Percentiles rank a stretch among this genome's conserved stretches.
Evolutionary conservation across 208 protist species (phyloP).

Genomic region (Plasmodiophora brassicae): DNA sequence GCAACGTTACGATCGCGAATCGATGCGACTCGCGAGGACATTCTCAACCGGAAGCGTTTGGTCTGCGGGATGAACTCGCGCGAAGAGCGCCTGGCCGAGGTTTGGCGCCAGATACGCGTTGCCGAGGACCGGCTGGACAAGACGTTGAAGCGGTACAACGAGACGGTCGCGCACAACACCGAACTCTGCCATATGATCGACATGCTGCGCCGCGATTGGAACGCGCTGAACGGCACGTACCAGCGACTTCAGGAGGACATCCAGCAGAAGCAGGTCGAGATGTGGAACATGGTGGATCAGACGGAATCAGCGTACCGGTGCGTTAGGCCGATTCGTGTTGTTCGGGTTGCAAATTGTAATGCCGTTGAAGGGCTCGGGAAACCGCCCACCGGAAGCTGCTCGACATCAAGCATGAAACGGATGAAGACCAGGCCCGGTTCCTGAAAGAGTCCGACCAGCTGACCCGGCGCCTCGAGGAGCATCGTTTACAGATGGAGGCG

Average conservation of each 20-base stretch:
- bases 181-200: background rate
- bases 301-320: background rate
- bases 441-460: background rate
- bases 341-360: too few species aligned
- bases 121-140: slow-evolving; percentile 5
- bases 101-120: background rate
- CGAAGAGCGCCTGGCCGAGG: background rate
- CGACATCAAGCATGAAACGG: slow-evolving; percentile 4
- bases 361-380: background rate
- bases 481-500: background rate
- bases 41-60: background rate
- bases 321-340: too few species aligned
- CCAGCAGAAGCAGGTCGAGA: background rate
- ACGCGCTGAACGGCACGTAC: background rate
- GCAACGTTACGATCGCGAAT: background rate
- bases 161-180: background rate
- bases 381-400: background rate
- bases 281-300: background rate
- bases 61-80: background rate
- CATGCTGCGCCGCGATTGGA: background rate
- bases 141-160: slow-evolving; percentile 17
- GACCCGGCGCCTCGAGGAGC: background rate
- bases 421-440: background rate
- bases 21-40: background rate
- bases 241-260: background rate